A percentile compares a stretch with the other conserved stretches of the same genome.
phyloP scores from a whole-genome alignment of 2,329 filamentous ascomycete genomes.

The Ascochyta viciae-villosae region DNA sequence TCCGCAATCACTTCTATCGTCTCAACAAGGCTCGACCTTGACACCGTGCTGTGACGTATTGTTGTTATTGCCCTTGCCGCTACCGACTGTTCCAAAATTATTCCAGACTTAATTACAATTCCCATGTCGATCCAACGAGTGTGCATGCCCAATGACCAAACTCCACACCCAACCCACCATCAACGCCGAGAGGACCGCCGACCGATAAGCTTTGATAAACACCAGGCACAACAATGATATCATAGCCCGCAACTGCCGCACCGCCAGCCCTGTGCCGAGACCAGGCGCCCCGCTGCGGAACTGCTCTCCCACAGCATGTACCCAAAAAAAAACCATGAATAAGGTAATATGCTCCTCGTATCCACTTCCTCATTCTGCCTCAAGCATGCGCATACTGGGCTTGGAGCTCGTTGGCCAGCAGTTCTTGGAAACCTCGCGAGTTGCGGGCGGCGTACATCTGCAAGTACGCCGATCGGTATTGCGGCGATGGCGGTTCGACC shows the following conservation, averaged over 20 bases:
- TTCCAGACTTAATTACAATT: background rate
- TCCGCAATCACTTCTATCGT: conserved; percentile 15
- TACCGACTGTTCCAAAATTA: background rate
- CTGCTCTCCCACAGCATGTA: background rate
- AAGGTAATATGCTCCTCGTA: no score
- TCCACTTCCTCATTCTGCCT: background rate
- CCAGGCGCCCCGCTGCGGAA: background rate
- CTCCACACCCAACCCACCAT: background rate
- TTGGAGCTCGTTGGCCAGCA: conserved; percentile 27
- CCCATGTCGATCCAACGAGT: background rate
- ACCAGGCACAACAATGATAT: conserved; percentile 20
- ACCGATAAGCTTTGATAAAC: conserved; percentile 4
- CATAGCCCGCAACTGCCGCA: conserved; percentile 6
- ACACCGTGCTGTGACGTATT: background rate
- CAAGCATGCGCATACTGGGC: conserved; percentile 21
- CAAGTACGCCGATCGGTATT: conserved; percentile 18
- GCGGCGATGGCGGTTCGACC: conserved; percentile 28
- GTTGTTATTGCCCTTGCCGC: conserved; percentile 1
- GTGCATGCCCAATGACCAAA: background rate
- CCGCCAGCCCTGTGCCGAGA: conserved; percentile 1
- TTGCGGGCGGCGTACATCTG: conserved; percentile 15
- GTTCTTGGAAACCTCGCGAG: conserved; percentile 23
- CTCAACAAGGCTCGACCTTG: conserved; percentile 5
- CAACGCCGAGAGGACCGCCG: background rate
- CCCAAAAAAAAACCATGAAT: no score